Evolutionary conservation across 176 grass and related monocot genomes (phyloP).

Genomic region (Dactylis glomerata): DNA sequence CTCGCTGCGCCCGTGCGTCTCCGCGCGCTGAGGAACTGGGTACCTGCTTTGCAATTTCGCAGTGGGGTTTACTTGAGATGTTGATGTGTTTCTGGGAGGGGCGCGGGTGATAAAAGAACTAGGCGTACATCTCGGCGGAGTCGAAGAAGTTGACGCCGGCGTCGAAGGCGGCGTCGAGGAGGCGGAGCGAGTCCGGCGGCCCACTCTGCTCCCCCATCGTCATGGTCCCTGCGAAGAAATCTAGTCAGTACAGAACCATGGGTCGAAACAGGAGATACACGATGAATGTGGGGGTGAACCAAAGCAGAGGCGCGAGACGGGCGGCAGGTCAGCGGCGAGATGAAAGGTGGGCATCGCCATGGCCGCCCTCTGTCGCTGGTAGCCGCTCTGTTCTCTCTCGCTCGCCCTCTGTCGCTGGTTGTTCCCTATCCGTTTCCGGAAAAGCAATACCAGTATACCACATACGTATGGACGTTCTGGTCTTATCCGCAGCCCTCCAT

Average conservation of each 20-base stretch:
- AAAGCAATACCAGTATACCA: too few species aligned
- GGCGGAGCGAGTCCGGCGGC: constrained; percentile 52
- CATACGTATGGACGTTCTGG: too few species aligned
- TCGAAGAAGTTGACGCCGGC: constrained; percentile 90
- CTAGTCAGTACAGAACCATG: neutral
- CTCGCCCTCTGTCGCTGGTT: neutral
- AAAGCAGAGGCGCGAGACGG: constrained; percentile 78
- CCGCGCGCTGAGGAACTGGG: constrained; percentile 67
- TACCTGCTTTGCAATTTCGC: constrained; percentile 33
- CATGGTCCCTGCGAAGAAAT: constrained; percentile 63
- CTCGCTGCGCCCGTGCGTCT: constrained; percentile 77
- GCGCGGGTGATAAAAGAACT: neutral
- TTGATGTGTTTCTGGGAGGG: neutral
- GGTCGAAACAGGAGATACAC: neutral
- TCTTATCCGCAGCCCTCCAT: too few species aligned
- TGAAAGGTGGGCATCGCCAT: constrained; percentile 67
- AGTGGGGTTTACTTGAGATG: neutral
- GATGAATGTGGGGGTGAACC: neutral
- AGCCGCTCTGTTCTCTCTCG: neutral
- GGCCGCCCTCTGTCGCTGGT: neutral
- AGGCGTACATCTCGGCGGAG: constrained; percentile 68
- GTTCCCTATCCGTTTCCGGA: neutral
- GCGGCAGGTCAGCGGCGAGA: constrained; percentile 59
- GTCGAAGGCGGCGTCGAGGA: constrained; percentile 61
- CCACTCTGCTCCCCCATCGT: constrained; percentile 86